Base-by-base conservation (phyloP, 2,329 filamentous ascomycete genomes). In the Colletotrichum plurivorum region DNA sequence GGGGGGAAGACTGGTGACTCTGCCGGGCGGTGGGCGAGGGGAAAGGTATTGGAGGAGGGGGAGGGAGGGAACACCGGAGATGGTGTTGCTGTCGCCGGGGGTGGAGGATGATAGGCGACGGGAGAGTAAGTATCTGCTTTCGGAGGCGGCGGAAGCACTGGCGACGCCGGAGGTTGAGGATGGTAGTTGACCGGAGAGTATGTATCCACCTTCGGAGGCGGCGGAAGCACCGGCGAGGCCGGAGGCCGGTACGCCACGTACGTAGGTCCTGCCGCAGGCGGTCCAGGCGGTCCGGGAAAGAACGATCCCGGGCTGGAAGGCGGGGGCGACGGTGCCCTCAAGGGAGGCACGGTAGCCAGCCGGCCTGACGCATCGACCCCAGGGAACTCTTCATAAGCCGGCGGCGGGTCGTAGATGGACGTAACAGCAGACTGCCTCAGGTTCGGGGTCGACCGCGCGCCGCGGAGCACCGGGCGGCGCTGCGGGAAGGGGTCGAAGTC, bases 401-500 rank as follows among this genome's bases (percentile, higher is more conserved):
- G 67, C 0, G 67, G 67, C 5, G 67, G 67, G 8, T 69, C 67
- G 5, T 61, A 53, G 13, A 53, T 18, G 2, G 66, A 66, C 8
- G 60, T 55, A 5, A 53, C 39, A 13, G 48, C 16, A 2, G 62
- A 66, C 10, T 63, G 59, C 15, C 70, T 61, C 4, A 71, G 57
- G 6, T 71, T 71, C 31, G 70, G 70, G 6, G 68, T 67, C 2
- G 67, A 69, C 22, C 56, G 41, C 8, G 62, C 67, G 10, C 55
- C 62, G 49, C 63, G 55, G n/a, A 67, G 66, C 15, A 63, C 55
- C 5, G 51, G 62, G 10, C 41, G 49, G n/a, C 45, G 56, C 16
- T 55, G 62, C 18, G 67, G 67, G 61, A 66, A 69, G 18, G 67
- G 67, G 51, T 69, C 67, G 16, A 67, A 69, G 2, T 69, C 51